Base-by-base conservation (phyloP, 768 basidiomycete species). In the Phlebiopsis gigantea region DNA sequence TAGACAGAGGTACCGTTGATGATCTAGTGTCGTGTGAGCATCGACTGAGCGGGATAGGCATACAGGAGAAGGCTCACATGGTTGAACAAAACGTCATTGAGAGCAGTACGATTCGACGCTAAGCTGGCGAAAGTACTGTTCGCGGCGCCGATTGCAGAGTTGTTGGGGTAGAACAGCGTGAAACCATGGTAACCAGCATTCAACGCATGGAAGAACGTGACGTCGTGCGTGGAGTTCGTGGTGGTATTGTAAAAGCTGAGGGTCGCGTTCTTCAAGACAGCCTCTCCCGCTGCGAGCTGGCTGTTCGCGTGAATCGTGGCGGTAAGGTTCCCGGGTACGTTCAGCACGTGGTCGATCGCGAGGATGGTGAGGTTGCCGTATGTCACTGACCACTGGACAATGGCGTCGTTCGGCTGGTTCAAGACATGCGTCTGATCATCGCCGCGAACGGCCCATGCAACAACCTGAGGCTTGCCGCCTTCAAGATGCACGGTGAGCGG, bases 1-100 rank as follows among this genome's bases (percentile, higher is more conserved):
- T 90, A 90, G 10, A 81, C 68, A 0, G 82, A 76, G 0, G 86
- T 78, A 24, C 84, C 87, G 68, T 88, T 89, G 62, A 90, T 79
- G 57, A 82, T 68, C 82, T 85, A 51, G 17, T 39, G 34, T 39
- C 34, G 17, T 12, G 8, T 3, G 34, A 39, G 8, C 2, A 9
- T 39, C n/a, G 46, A 12, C 14, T 29, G 8, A 22, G 41, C 9
- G 21, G 29, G 26, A 44, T 30, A 24, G 54, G 6, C 28, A 19
- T 17, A n/a, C 12, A 30, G 12, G 9, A 50, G 51, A 15, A 19
- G 46, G 69, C 81, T 25, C 56, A 87, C 84, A 61, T 88, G 88
- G 66, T 89, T 89, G 39, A 68, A 64, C 9, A 87, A 60, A 12
- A 89, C 57, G 21, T 69, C 70, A 2, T 58, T 26, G 34, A 87